A percentile compares a stretch with the other conserved stretches of the same genome.
These are phyloP conservation scores for Lathyrus oleraceus DNA, from an alignment of 306 rosid genomes.

Conservation along the genomic window DNA sequence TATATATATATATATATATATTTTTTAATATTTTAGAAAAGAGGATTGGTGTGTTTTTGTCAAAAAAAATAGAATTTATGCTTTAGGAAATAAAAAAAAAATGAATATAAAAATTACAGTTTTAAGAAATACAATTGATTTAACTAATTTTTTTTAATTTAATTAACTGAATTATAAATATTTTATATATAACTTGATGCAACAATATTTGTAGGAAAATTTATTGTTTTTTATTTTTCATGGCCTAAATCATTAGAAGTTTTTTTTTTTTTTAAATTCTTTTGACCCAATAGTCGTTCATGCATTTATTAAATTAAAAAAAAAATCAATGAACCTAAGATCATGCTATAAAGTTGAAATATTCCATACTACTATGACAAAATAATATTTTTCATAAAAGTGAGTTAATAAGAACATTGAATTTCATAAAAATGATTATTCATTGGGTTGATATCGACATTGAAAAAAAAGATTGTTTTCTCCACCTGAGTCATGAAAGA, in stretches of 20 bases:
- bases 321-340: not conserved
- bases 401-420: not conserved
- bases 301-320: constrained; percentile 1
- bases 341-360: constrained; percentile 6
- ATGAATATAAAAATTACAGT: too few relatives aligned
- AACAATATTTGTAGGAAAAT: not conserved
- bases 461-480: not conserved
- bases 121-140: not conserved
- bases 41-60: too few relatives aligned
- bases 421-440: not conserved
- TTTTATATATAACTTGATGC: not conserved
- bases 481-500: too few relatives aligned
- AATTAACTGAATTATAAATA: too few relatives aligned
- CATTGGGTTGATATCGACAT: not conserved
- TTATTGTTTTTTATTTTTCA: not conserved
- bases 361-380: not conserved
- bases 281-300: not conserved
- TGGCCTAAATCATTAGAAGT: not conserved
- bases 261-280: too few relatives aligned
- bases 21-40: too few relatives aligned
- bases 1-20: too few relatives aligned
- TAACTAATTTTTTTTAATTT: not conserved
- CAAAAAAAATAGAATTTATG: too few relatives aligned
- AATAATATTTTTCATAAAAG: not conserved
- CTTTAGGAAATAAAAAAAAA: too few relatives aligned